Base-by-base conservation (phyloP, 2,329 filamentous ascomycete species). In the Penicillium sp. region DNA sequence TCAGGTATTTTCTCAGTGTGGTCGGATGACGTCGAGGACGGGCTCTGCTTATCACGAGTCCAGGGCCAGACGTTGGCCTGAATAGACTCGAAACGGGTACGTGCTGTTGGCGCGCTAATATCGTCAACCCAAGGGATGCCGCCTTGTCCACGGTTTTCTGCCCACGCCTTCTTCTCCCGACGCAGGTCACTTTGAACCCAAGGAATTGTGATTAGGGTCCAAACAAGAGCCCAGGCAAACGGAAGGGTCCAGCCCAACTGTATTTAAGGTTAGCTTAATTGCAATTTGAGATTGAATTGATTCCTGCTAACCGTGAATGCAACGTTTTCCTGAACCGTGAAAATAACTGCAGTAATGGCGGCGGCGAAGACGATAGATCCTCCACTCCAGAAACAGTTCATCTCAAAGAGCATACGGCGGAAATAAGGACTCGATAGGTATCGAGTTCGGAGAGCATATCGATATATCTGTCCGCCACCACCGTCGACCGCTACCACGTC, bases 401-500 rank as follows among this genome's bases (percentile, higher is more conserved):
- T 75, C 48, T 77, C 74, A 48, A 77, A 77, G 5, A 85, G 73
- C 76, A 84, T 80, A 28, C 73, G 73, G 42, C 82, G 73, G 62
- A 85, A 85, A 50, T 77, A 75, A 52, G 77, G 77, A 54, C 82
- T 85, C 4, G 78, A 79, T 12, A 80, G 73, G 59, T 84, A 85
- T 58, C 82, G 73, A 37, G 74, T 77, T 47, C 78, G 72, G 19
- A 85, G 65, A 0, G 78, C 78, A 61, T 78, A 74, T 42, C 82
- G 75, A 60, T 81, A 85, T 2, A 73, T 77, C 54, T 80, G 77
- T 1, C 82, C 82, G 10, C 83, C 85, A 4, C 79, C 81, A 19
- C 84, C 86, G 65, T 88, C 87, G 38, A 89, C 86, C 5, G 84
- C 85, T 14, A 87, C 80, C 25, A 88, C 79, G 63, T 89, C 86